Conservation (phyloP, 441 rosid species). For the Gossypium aridum region DNA sequence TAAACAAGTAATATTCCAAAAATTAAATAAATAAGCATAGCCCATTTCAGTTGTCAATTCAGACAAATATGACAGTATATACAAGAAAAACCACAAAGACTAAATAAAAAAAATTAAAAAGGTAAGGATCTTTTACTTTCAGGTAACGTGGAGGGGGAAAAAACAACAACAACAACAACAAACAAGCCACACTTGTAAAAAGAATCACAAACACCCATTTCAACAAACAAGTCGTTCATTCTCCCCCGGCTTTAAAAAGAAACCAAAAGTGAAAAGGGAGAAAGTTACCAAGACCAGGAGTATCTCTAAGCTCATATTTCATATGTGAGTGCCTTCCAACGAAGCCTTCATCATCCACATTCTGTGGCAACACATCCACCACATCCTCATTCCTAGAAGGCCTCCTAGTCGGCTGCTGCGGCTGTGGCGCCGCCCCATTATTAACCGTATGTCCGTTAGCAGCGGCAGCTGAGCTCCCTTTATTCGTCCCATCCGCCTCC, state of each 20-base stretch:
- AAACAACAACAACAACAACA: not conserved
- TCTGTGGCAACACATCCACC: slow-evolving; percentile 54
- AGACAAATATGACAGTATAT: not conserved
- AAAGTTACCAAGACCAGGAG: slow-evolving; percentile 85
- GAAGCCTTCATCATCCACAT: slow-evolving; percentile 57
- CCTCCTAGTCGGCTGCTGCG: slow-evolving; percentile 36
- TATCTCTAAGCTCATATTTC: slow-evolving; percentile 85
- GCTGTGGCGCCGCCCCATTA: slow-evolving; percentile 23
- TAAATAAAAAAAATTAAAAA: not conserved
- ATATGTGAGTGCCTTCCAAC: slow-evolving; percentile 61
- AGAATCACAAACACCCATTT: not conserved
- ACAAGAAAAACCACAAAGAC: slow-evolving; percentile 3
- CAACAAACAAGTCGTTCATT: not conserved
- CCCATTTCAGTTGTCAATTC: slow-evolving; percentile 3
- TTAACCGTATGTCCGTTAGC: slow-evolving; percentile 29
- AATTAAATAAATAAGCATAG: slow-evolving; percentile 1
- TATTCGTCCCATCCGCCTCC: slow-evolving; percentile 59
- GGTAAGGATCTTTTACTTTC: slow-evolving; percentile 7
- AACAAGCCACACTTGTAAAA: not conserved
- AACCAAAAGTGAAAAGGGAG: not conserved
- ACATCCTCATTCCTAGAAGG: slow-evolving; percentile 51
- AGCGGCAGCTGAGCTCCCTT: slow-evolving; percentile 18
- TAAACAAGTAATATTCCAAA: not conserved
- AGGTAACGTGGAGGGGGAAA: not conserved
- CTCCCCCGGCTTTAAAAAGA: not conserved